Percentiles rank a stretch among this genome's conserved stretches.
These are phyloP conservation scores for Fusarium compactum DNA, from an alignment of 2,329 filamentous ascomycete genomes.

Conservation along the genomic window DNA sequence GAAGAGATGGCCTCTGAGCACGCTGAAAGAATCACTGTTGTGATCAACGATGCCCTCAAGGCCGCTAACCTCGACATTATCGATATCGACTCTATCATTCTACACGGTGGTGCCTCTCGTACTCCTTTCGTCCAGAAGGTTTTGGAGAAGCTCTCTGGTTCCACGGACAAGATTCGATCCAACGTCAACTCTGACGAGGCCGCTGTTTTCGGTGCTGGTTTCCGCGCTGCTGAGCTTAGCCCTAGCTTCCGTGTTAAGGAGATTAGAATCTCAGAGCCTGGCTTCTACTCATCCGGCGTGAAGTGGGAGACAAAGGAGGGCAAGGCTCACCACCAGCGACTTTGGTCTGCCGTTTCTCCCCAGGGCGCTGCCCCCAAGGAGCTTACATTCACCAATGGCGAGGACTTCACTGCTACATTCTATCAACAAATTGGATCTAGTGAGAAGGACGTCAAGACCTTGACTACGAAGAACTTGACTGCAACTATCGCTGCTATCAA, in stretches of 20 bases:
- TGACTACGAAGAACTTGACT: constrained; percentile 88
- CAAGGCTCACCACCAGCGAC: constrained; percentile 80
- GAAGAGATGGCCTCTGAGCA: constrained; percentile 80
- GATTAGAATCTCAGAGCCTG: constrained; percentile 83
- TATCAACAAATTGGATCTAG: constrained; percentile 75
- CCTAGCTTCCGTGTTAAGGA: constrained; percentile 98
- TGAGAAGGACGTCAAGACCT: constrained; percentile 72
- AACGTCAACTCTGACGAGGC: constrained; percentile 98
- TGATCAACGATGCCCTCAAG: constrained; percentile 80
- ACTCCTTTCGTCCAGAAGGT: constrained; percentile 95
- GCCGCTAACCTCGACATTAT: constrained; percentile 77
- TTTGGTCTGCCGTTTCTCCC: constrained; percentile 83
- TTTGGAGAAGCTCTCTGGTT: constrained; percentile 80
- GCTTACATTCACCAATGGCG: constrained; percentile 82
- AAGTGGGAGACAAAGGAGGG: constrained; percentile 77
- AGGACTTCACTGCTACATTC: constrained; percentile 84
- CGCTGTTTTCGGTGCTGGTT: constrained; percentile 94
- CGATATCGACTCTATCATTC: constrained; percentile 89
- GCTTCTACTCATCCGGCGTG: constrained; percentile 79
- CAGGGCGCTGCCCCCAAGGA: constrained; percentile 84
- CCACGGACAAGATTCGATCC: constrained; percentile 82
- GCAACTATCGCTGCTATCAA: constrained; percentile 82
- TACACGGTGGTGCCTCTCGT: constrained; percentile 89
- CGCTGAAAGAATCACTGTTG: constrained; percentile 74
- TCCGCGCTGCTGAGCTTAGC: constrained; percentile 91